Conservation (phyloP, 139 green algal species). For the Chlorella sorokiniana region DNA sequence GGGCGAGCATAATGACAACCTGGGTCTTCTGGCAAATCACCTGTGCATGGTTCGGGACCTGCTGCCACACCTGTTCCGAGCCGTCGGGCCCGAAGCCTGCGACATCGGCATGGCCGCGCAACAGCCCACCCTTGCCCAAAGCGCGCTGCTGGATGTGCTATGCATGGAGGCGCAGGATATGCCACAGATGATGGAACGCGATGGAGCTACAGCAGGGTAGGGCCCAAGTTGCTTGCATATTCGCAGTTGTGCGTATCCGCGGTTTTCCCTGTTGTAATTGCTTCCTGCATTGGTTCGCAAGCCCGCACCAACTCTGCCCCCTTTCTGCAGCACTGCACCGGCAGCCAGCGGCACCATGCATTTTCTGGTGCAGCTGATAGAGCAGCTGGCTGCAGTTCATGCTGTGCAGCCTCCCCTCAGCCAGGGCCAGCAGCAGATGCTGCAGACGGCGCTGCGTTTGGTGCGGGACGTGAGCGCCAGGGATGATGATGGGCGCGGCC, state of each 20-base stretch:
- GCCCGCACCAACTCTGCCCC: not conserved
- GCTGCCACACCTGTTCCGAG: not conserved
- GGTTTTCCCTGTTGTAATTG: too few relatives aligned
- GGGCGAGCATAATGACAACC: constrained; percentile 31
- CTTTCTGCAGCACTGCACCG: not conserved
- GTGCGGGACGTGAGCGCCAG: constrained; percentile 31
- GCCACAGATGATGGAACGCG: not conserved
- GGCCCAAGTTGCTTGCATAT: too few relatives aligned
- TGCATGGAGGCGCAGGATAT: constrained; percentile 19
- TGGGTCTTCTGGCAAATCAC: constrained; percentile 31
- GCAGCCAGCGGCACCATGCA: not conserved
- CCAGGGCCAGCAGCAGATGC: constrained; percentile 31
- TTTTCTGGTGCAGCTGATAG: constrained; percentile 2
- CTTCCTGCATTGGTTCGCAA: too few relatives aligned
- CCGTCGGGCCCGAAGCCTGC: not conserved
- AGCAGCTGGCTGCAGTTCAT: not conserved
- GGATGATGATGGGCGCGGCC: constrained; percentile 33
- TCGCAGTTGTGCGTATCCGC: too few relatives aligned
- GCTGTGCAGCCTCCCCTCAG: not conserved
- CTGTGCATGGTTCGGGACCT: constrained; percentile 13
- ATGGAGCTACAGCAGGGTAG: too few relatives aligned
- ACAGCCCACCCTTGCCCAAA: constrained; percentile 21
- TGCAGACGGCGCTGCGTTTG: constrained; percentile 43
- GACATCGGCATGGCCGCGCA: not conserved
- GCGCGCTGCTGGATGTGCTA: constrained; percentile 25